Conservation (phyloP, 1,284 basidiomycete genomes). For the Ceratobasidium sp. region DNA sequence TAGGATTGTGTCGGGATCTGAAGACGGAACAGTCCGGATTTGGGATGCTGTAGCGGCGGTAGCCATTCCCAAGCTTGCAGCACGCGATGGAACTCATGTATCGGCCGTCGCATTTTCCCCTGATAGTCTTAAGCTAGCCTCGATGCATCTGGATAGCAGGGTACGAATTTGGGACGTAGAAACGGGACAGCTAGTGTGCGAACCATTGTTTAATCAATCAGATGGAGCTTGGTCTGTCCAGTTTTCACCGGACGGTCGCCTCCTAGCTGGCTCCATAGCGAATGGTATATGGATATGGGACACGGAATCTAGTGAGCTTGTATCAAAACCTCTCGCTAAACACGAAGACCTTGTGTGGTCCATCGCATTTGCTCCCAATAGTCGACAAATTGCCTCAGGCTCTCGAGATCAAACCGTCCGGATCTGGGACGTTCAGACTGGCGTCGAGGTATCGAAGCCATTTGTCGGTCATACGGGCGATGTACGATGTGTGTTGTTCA, state of each 20-base stretch:
- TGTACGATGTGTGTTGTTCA: constrained; percentile 30
- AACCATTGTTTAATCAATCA: neutral
- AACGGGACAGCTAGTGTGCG: neutral
- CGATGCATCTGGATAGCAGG: neutral
- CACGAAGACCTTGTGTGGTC: constrained; percentile 25
- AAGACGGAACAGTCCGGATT: constrained; percentile 25
- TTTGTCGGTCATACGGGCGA: constrained; percentile 2
- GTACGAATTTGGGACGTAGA: constrained; percentile 30
- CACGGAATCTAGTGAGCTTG: neutral
- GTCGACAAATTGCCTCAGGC: constrained; percentile 26
- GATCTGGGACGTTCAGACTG: constrained; percentile 48
- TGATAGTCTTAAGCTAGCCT: constrained; percentile 14
- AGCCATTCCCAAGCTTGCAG: neutral
- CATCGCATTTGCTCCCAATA: constrained; percentile 33
- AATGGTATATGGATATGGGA: constrained; percentile 33
- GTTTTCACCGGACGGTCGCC: constrained; percentile 34
- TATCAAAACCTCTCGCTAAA: neutral
- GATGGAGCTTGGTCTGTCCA: neutral
- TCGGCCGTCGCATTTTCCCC: constrained; percentile 29
- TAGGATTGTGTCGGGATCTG: constrained; percentile 22
- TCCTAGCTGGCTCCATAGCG: constrained; percentile 20
- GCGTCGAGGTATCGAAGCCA: constrained; percentile 39
- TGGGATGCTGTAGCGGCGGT: constrained; percentile 19
- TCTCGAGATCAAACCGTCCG: constrained; percentile 34
- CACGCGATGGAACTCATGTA: neutral